Evolutionary conservation across 306 rosid species (phyloP).

Genomic region (Corylus americana): DNA sequence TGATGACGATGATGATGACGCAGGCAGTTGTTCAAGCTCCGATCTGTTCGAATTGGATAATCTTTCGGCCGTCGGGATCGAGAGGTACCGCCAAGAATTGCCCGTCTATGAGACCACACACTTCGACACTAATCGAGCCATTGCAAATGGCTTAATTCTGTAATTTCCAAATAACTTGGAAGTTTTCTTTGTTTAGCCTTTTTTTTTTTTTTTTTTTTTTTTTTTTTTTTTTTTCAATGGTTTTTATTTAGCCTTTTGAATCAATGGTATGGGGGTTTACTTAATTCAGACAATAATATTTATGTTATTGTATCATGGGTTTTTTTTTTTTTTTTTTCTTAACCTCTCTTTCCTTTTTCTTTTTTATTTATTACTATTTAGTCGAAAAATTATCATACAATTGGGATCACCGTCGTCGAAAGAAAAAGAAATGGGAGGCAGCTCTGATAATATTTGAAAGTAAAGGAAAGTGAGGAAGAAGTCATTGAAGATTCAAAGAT

Average conservation of each 20-base stretch:
- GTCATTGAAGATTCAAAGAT: slow-evolving; percentile 23
- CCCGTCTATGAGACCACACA: slow-evolving; percentile 97
- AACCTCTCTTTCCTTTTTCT: not conserved
- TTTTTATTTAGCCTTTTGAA: slow-evolving; percentile 24
- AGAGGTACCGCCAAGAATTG: slow-evolving; percentile 80
- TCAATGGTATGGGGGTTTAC: slow-evolving; percentile 69
- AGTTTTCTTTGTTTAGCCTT: not conserved
- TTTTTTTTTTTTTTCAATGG: not conserved
- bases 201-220: slow-evolving; percentile 27
- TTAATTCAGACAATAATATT: slow-evolving; percentile 42
- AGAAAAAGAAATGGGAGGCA: not conserved
- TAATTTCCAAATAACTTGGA: slow-evolving; percentile 41
- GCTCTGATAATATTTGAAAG: not conserved
- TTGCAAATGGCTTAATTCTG: slow-evolving; percentile 76
- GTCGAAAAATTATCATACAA: too few relatives aligned
- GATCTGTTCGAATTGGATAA: slow-evolving; percentile 96
- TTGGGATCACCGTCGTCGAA: too few relatives aligned
- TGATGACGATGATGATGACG: slow-evolving; percentile 62
- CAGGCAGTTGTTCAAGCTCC: slow-evolving; percentile 77
- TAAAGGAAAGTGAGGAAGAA: not conserved
- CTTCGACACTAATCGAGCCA: slow-evolving; percentile 76
- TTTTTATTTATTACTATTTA: slow-evolving; percentile 1
- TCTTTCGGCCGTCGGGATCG: slow-evolving; percentile 81
- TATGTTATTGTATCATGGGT: slow-evolving; percentile 27
- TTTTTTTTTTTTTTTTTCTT: slow-evolving; percentile 13